These are phyloP conservation scores for Cordyceps militaris DNA, from an alignment of 2,329 filamentous ascomycete species.

Conservation along the genomic window DNA sequence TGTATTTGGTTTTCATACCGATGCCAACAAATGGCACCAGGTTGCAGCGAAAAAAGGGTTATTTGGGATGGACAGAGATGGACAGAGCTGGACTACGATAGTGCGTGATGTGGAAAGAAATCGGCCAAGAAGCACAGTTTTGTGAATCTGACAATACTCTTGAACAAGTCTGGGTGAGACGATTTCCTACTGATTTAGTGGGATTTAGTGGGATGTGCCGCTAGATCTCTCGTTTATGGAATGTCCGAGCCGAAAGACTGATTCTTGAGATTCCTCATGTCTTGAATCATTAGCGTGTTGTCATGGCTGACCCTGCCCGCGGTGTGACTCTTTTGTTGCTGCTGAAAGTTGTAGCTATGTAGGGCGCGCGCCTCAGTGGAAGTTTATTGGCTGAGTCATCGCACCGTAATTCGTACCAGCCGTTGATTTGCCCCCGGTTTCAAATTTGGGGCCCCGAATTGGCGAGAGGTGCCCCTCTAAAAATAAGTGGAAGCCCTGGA, in stretches of 20 bases:
- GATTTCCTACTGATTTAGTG: background rate
- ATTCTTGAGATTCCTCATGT: background rate
- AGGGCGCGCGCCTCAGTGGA: too few species aligned
- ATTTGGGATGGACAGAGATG: background rate
- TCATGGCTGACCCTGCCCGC: background rate
- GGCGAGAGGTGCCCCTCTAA: constrained; percentile 8
- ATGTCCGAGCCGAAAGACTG: background rate
- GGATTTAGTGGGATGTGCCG: background rate
- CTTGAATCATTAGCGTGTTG: background rate
- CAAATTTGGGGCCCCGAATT: background rate
- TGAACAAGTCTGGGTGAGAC: background rate
- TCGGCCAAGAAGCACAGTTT: background rate
- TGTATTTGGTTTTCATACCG: background rate
- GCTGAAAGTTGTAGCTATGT: too few species aligned
- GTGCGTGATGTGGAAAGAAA: background rate
- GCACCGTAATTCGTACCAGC: background rate
- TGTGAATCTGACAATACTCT: background rate
- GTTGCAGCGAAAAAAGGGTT: background rate
- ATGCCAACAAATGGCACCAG: background rate
- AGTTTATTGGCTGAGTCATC: constrained; percentile 6
- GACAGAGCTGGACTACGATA: background rate
- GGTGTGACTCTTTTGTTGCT: constrained; percentile 11
- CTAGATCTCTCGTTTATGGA: background rate
- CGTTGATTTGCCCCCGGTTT: constrained; percentile 10
- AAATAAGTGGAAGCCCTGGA: constrained; percentile 10